Base-by-base conservation (phyloP, 139 green algal species). In the Volvox africanus region DNA sequence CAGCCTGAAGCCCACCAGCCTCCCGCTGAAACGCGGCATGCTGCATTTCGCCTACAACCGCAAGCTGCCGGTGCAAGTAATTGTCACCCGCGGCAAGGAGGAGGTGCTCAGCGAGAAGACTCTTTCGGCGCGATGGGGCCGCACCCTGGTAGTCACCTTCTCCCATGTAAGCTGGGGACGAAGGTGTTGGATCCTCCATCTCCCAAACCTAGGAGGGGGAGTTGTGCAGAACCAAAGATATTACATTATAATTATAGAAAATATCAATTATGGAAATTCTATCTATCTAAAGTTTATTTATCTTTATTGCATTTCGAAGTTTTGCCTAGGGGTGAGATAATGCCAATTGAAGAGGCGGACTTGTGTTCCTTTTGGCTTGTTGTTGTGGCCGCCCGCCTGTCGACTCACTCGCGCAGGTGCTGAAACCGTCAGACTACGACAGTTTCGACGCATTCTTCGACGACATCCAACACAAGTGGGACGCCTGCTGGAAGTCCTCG, bases 1-100 rank as follows among this genome's bases (percentile, higher is more conserved):
- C 44, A 97, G 95, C 92, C 93, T 92, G 9, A 92, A 94, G 78
- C 44, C 89, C 6, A 80, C 93, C 16, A 97, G 95, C 12, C 90
- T 99, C 87, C 96, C 97, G 0, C 92, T 99, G 61, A 98, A 98
- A 93, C 93, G 97, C 24, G 97, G 97, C 75, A 99, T 99, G 96
- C 94, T 99, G 75, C 92, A 96, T 73, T 99, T 97, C 92, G 96
- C 95, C 0, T 97, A 96, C 94, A 93, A 93, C 80, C 88, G 97
- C n/a, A 95, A 96, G 82, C 84, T 98, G 77, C 95, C 96, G 1
- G 94, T 98, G 67, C 97, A 99, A 94, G 93, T 97, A 2, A 90
- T 96, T 24, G 91, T 94, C 36, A 93, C 90, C 6, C 55, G 62
- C 21, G 78, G 87, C 32, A 96, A 96, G 82, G 94, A 96, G 86